phyloP scores from a whole-genome alignment of 768 basidiomycete genomes.

The Sporobolomyces roseus region DNA sequence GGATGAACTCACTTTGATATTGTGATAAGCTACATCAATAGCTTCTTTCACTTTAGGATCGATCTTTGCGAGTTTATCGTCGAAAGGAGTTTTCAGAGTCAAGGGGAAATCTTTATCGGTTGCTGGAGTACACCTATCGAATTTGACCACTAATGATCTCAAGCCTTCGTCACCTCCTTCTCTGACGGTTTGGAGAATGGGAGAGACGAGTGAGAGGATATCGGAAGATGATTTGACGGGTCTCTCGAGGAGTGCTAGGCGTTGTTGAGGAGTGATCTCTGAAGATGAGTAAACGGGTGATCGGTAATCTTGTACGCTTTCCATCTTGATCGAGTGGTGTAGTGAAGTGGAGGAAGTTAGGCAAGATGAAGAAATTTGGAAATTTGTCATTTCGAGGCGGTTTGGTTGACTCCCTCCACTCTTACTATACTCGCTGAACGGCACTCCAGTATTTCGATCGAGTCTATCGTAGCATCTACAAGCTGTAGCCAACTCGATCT shows the following conservation, averaged over 20 bases:
- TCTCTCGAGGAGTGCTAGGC: constrained; percentile 50
- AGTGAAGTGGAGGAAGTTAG: too few species aligned
- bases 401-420: too few species aligned
- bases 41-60: constrained; percentile 66
- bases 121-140: constrained; percentile 73
- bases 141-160: constrained; percentile 82
- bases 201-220: constrained; percentile 89
- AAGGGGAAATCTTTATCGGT: constrained; percentile 55
- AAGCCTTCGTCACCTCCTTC: constrained; percentile 78
- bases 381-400: too few species aligned
- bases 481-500: too few species aligned
- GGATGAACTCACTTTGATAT: constrained; percentile 58
- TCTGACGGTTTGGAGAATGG: constrained; percentile 86
- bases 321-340: not conserved
- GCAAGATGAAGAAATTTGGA: too few species aligned
- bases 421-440: too few species aligned
- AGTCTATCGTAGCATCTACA: too few species aligned
- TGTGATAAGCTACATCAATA: constrained; percentile 83
- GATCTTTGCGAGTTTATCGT: constrained; percentile 58
- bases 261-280: constrained; percentile 8
- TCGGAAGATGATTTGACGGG: constrained; percentile 80
- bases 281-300: constrained; percentile 26
- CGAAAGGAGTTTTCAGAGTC: constrained; percentile 68
- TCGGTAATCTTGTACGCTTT: constrained; percentile 18
- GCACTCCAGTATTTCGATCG: too few species aligned